These are phyloP conservation scores for Epichloe glyceriae DNA, from an alignment of 2,329 filamentous ascomycete genomes.

Conservation along the genomic window DNA sequence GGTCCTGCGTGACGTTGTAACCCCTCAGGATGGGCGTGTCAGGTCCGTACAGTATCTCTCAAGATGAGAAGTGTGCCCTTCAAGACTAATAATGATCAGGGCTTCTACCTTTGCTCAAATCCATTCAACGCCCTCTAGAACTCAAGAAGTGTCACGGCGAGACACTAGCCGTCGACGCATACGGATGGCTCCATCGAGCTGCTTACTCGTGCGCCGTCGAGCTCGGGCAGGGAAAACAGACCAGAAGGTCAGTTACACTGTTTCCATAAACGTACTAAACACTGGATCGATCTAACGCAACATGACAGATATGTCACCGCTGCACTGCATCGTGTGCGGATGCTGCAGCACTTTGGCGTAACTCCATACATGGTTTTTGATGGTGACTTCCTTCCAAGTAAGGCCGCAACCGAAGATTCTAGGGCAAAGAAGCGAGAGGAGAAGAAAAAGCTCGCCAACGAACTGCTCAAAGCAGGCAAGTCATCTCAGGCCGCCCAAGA, in stretches of 20 bases:
- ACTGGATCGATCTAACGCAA: conserved; percentile 1
- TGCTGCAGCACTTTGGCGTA: conserved; percentile 87
- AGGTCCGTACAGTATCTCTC: conserved; percentile 13
- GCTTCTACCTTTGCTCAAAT: conserved; percentile 83
- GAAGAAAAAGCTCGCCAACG: conserved; percentile 61
- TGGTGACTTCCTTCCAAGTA: conserved; percentile 88
- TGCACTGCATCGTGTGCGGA: conserved; percentile 77
- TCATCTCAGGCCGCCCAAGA: conserved; percentile 68
- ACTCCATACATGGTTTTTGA: conserved; percentile 96
- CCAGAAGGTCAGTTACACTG: conserved; percentile 52
- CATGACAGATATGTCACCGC: conserved; percentile 68
- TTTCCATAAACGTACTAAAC: conserved; percentile 5
- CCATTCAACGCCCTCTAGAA: conserved; percentile 80
- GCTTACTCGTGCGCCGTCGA: conserved; percentile 84
- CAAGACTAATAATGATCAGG: conserved; percentile 34
- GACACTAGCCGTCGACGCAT: conserved; percentile 88
- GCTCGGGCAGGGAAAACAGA: conserved; percentile 77
- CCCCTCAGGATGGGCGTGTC: conserved; percentile 23
- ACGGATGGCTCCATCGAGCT: conserved; percentile 95
- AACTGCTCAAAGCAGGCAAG: conserved; percentile 72
- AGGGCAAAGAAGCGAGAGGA: conserved; percentile 65
- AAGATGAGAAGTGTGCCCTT: background rate
- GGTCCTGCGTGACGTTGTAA: background rate
- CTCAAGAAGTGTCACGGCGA: conserved; percentile 79
- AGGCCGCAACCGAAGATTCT: conserved; percentile 71